These are phyloP conservation scores for Cynara cardunculus DNA, from an alignment of 129 eudicot genomes.

Conservation along the genomic window DNA sequence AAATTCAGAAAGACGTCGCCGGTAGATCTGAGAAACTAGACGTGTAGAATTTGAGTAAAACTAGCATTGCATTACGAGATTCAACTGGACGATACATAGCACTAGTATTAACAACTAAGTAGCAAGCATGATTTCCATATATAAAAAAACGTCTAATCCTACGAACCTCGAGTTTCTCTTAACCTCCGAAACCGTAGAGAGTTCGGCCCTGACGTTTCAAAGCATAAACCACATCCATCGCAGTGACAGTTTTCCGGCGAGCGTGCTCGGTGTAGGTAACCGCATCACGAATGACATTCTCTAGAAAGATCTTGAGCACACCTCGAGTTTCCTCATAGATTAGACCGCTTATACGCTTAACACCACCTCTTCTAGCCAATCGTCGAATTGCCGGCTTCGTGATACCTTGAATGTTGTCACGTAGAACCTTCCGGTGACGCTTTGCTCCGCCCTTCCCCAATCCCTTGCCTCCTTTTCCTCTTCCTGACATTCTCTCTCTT, in stretches of 20 bases:
- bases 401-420: slow-evolving; percentile 22
- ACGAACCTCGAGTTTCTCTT: not conserved
- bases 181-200: slow-evolving; percentile 19
- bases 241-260: slow-evolving; percentile 23
- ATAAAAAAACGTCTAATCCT: not conserved
- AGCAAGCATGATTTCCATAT: too few species aligned
- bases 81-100: too few species aligned
- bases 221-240: slow-evolving; percentile 24
- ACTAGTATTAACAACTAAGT: too few species aligned
- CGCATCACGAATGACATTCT: slow-evolving; percentile 19
- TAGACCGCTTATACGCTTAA: slow-evolving; percentile 22
- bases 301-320: slow-evolving; percentile 19
- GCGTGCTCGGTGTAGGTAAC: slow-evolving; percentile 25
- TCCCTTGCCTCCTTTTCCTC: slow-evolving; percentile 29
- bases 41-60: too few species aligned
- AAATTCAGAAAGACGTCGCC: not conserved
- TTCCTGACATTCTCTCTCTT: slow-evolving; percentile 10
- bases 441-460: slow-evolving; percentile 21
- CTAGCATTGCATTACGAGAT: too few species aligned
- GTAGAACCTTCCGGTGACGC: slow-evolving; percentile 16
- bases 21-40: too few species aligned
- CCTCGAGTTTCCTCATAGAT: slow-evolving; percentile 24
- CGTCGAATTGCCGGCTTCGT: slow-evolving; percentile 22
- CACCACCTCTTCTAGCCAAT: slow-evolving; percentile 17
- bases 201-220: slow-evolving; percentile 15